These are phyloP conservation scores for Mimosa pudica DNA, from an alignment of 306 rosid genomes.

Conservation along the genomic window DNA sequence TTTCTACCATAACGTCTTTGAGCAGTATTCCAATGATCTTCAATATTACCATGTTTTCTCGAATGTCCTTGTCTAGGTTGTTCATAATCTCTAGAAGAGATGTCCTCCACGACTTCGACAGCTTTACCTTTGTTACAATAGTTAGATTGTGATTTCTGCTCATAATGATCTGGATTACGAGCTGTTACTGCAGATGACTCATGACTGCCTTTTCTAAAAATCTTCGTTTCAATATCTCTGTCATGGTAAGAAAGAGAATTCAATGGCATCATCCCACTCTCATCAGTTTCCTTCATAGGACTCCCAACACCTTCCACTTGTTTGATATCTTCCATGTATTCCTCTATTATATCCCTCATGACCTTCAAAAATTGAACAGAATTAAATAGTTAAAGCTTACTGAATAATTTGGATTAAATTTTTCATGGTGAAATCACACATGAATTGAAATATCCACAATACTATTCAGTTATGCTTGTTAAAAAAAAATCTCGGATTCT, in stretches of 20 bases:
- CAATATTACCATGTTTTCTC: slow-evolving; percentile 36
- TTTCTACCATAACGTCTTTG: slow-evolving; percentile 42
- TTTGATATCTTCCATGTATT: slow-evolving; percentile 81
- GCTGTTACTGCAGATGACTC: slow-evolving; percentile 39
- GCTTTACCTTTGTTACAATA: slow-evolving; percentile 34
- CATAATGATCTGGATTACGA: slow-evolving; percentile 40
- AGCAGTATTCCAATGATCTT: no score
- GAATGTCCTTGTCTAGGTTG: slow-evolving; percentile 42
- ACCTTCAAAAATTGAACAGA: slow-evolving; percentile 54
- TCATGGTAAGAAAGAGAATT: slow-evolving; percentile 44
- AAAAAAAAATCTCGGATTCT: slow-evolving; percentile 28
- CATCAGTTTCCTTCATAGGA: slow-evolving; percentile 54
- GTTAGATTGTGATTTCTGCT: slow-evolving; percentile 41
- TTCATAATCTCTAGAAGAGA: slow-evolving; percentile 36
- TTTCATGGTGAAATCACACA: background rate
- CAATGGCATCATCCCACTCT: slow-evolving; percentile 38
- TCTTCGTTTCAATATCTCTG: slow-evolving; percentile 37
- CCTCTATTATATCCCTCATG: slow-evolving; percentile 77
- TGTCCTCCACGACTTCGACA: slow-evolving; percentile 30
- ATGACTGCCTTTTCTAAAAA: slow-evolving; percentile 36
- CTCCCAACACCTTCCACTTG: slow-evolving; percentile 71
- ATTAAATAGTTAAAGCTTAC: slow-evolving; percentile 15
- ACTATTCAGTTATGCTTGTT: slow-evolving; percentile 11
- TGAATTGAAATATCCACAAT: background rate
- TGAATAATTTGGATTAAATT: slow-evolving; percentile 4